A percentile compares a stretch with the other conserved stretches of the same genome.
Evolutionary conservation across 2,329 filamentous ascomycete genomes (phyloP).

Genomic region (Neofusicoccum sp.): DNA sequence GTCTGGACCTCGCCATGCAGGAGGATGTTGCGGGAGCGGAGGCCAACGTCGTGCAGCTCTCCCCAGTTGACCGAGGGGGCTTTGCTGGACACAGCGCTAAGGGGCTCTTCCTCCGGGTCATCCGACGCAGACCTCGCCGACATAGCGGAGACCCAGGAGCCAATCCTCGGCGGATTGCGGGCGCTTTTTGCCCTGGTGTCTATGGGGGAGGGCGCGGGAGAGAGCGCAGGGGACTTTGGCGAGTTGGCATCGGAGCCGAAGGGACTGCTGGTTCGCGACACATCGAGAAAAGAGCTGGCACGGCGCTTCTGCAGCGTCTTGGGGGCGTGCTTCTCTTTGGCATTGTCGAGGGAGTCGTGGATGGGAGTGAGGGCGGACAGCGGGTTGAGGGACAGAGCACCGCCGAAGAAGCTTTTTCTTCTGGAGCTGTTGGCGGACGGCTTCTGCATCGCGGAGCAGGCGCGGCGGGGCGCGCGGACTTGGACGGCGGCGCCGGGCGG

Average conservation of each 20-base stretch:
- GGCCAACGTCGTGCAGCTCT: slow-evolving; percentile 39
- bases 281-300: slow-evolving; percentile 13
- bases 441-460: slow-evolving; percentile 6
- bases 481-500: background rate
- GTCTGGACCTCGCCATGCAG: slow-evolving; percentile 70
- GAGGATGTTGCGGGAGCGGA: slow-evolving; percentile 48
- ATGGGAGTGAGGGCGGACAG: slow-evolving; percentile 31
- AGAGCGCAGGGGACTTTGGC: slow-evolving; percentile 3
- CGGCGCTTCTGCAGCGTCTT: slow-evolving; percentile 35
- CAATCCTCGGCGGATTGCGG: slow-evolving; percentile 51
- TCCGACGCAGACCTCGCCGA: slow-evolving; percentile 47
- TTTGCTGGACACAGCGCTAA: slow-evolving; percentile 51
- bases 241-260: slow-evolving; percentile 38
- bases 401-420: slow-evolving; percentile 36
- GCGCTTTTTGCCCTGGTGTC: slow-evolving; percentile 23
- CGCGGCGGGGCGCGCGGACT: background rate
- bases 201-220: slow-evolving; percentile 22
- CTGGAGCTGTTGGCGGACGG: slow-evolving; percentile 23
- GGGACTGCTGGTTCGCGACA: slow-evolving; percentile 33
- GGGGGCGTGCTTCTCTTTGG: slow-evolving; percentile 22
- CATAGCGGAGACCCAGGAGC: slow-evolving; percentile 55
- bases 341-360: slow-evolving; percentile 24
- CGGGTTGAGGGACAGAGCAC: slow-evolving; percentile 26
- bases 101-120: slow-evolving; percentile 52
- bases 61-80: slow-evolving; percentile 47